Evolutionary conservation across 1,284 basidiomycete species (phyloP).

Genomic region (Ganoderma lingzhi): DNA sequence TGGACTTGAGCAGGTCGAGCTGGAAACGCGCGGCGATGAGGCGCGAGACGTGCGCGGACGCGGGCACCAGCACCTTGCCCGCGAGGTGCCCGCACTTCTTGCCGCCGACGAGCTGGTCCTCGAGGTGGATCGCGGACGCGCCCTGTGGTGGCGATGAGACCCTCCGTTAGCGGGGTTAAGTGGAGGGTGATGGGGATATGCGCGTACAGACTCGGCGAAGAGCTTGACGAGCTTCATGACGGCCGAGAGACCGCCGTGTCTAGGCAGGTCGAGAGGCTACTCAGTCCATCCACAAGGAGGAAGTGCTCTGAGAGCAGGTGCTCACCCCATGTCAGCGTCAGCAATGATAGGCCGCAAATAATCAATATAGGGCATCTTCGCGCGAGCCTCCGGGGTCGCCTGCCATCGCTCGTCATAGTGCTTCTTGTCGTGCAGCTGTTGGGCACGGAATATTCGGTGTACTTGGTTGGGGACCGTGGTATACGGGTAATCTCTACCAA

Average conservation of each 20-base stretch:
- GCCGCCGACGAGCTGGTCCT: slow-evolving; percentile 92
- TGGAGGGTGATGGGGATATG: background rate
- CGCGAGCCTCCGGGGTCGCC: slow-evolving; percentile 66
- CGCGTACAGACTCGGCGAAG: slow-evolving; percentile 84
- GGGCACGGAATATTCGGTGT: slow-evolving; percentile 85
- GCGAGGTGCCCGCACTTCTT: slow-evolving; percentile 95
- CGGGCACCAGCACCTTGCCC: slow-evolving; percentile 93
- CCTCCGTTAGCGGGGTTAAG: background rate
- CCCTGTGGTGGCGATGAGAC: slow-evolving; percentile 59
- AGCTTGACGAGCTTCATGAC: slow-evolving; percentile 97
- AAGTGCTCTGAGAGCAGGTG: slow-evolving; percentile 14
- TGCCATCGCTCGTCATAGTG: slow-evolving; percentile 87
- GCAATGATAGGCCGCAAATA: slow-evolving; percentile 95
- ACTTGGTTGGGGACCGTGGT: slow-evolving; percentile 95
- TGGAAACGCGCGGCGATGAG: slow-evolving; percentile 88
- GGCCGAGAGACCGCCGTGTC: slow-evolving; percentile 91
- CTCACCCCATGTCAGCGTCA: slow-evolving; percentile 92
- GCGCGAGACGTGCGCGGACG: slow-evolving; percentile 86
- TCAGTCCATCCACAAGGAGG: slow-evolving; percentile 22
- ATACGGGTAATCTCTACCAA: slow-evolving; percentile 86
- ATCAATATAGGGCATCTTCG: slow-evolving; percentile 81
- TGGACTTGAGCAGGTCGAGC: slow-evolving; percentile 86
- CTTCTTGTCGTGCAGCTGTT: slow-evolving; percentile 88
- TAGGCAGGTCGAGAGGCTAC: slow-evolving; percentile 41
- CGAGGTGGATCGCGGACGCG: slow-evolving; percentile 88